Conservation (phyloP, 495 filamentous ascomycete genomes). For the Penicillium arizonense region DNA sequence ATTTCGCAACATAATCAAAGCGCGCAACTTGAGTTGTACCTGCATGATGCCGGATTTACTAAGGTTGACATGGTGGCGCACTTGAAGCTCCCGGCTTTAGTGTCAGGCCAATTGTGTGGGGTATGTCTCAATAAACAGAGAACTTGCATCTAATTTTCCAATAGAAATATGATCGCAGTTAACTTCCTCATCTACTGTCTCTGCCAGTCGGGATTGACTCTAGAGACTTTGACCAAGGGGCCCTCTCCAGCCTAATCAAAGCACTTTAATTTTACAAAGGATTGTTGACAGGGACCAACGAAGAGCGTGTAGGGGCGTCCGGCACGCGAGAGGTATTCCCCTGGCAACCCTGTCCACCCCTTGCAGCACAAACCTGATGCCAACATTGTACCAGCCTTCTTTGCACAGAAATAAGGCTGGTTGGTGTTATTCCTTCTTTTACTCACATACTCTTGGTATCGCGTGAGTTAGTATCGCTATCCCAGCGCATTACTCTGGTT, state of each 20-base stretch:
- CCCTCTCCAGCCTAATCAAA: neutral
- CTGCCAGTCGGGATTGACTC: too few species aligned
- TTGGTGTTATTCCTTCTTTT: neutral
- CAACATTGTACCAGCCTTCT: neutral
- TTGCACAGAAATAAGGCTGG: neutral
- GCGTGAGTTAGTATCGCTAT: neutral
- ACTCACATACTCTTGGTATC: neutral
- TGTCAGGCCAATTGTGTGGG: too few species aligned
- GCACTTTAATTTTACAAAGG: too few species aligned
- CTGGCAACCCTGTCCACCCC: conserved; percentile 21
- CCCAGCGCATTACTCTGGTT: neutral
- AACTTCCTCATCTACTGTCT: too few species aligned
- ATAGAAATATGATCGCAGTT: too few species aligned
- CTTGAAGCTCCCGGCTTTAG: too few species aligned
- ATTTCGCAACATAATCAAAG: neutral
- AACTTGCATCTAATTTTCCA: too few species aligned
- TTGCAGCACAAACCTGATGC: conserved; percentile 13
- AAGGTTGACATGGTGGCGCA: neutral
- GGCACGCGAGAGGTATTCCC: conserved; percentile 16
- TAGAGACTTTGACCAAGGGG: too few species aligned
- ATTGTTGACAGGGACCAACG: neutral
- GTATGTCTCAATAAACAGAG: too few species aligned
- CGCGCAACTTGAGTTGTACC: neutral
- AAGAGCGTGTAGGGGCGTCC: conserved; percentile 9
- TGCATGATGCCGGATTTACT: neutral